phyloP scores from a whole-genome alignment of 164 flowering plant genomes.

The Vitis riparia region DNA sequence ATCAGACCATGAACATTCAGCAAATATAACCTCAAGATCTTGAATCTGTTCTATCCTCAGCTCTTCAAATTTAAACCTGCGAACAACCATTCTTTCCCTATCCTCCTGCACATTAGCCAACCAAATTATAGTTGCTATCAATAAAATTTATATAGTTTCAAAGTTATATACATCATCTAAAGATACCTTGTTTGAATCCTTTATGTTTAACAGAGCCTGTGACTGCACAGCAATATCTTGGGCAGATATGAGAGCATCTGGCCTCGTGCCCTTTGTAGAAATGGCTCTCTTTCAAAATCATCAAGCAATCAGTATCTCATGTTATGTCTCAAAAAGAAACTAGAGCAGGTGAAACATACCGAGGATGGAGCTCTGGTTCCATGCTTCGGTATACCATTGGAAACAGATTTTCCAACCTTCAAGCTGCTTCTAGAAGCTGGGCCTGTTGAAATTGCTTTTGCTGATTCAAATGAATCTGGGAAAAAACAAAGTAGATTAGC shows the following conservation, averaged over 20 bases:
- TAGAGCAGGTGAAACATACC: conserved; percentile 42
- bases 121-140: background rate
- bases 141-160: background rate
- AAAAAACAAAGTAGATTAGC: conserved; percentile 11
- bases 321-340: background rate
- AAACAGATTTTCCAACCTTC: conserved; percentile 52
- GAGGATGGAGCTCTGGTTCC: conserved; percentile 55
- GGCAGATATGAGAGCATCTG: conserved; percentile 57
- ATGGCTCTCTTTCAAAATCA: conserved; percentile 48
- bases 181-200: conserved; percentile 92
- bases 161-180: background rate
- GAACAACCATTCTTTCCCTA: conserved; percentile 83
- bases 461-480: conserved; percentile 60
- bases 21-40: conserved; percentile 81
- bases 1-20: background rate
- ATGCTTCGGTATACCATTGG: conserved; percentile 61
- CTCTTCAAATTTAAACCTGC: conserved; percentile 92
- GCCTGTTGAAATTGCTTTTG: conserved; percentile 41
- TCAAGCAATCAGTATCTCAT: conserved; percentile 4
- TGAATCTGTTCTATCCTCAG: conserved; percentile 88
- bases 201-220: conserved; percentile 75
- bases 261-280: conserved; percentile 59
- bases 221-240: conserved; percentile 86
- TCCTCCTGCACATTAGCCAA: conserved; percentile 65
- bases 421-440: conserved; percentile 43